Base-by-base conservation (phyloP, 1,139 yeast genomes). In the Nakaseomyces delphensis region DNA sequence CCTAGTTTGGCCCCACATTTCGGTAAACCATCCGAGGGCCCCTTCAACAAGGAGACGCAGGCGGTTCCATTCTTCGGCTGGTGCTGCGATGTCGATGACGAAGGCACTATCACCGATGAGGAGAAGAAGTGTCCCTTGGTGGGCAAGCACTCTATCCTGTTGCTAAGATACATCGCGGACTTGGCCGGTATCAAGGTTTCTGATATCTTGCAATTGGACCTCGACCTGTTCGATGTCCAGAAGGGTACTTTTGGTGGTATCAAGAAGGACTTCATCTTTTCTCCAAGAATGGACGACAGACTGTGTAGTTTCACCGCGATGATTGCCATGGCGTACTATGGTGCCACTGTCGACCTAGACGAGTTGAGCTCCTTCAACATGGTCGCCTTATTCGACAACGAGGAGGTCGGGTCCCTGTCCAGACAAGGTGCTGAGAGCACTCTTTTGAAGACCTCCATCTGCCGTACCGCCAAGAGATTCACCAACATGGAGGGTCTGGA, bases 1-100 rank as follows among this genome's bases (percentile, higher is more conserved):
- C 83, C 85, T 2, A 67, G 80, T 1, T 64, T 78, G 52, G 84
- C 85, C 3, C 80, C 79, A 4, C 84, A 78, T 63, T 78, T 78
- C 53, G 84, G 83, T 24, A 63, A 67, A 7, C 65, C 62, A 10
- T 63, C 79, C 1, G 58, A 56, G 8, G 74, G 74, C 11, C 76
- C 78, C 1, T 76, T 74, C 56, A 77, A 79, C 59, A 65, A 59
- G 42, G 85, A 79, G 57, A 77, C 79, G 14, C 73, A 76, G 51
- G 75, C 79, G 30, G 77, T 77, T 10, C 86, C 86, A 1, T 72
- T 79, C 2, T 62, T 76, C 40, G 83, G 81, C 0, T 77, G 63
- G 53, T 52, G 61, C 10, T 48, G 54, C 8, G 46, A 49, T 2
- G 50, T 43, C 8, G 62, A 51, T 14, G 60, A 48, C 21, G 50